Conservation (phyloP, 2,329 filamentous ascomycete species). For the Neofusicoccum laricinum region DNA sequence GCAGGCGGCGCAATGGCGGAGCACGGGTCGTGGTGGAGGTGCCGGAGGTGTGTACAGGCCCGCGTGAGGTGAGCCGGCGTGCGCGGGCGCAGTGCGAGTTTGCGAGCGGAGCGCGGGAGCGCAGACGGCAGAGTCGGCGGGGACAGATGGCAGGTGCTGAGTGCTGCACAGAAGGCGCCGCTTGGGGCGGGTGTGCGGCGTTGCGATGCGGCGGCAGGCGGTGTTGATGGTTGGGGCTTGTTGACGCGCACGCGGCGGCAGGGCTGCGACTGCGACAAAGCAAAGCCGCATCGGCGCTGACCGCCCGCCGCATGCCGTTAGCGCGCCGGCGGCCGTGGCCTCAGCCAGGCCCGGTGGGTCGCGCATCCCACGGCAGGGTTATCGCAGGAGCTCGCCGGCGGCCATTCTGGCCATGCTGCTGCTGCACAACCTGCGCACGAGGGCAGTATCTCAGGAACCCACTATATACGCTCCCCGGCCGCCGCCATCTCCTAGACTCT, state of each 20-base stretch:
- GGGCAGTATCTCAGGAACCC: background rate
- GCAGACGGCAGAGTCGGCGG: background rate
- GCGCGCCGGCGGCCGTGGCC: slow-evolving; percentile 13
- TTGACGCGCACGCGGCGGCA: slow-evolving; percentile 7
- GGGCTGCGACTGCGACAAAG: background rate
- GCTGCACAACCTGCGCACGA: slow-evolving; percentile 5
- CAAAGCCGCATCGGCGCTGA: background rate
- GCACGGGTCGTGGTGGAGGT: background rate
- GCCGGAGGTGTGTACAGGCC: background rate
- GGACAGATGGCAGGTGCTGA: background rate
- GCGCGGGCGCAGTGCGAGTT: background rate
- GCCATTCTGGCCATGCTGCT: slow-evolving; percentile 22
- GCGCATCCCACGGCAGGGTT: slow-evolving; percentile 7
- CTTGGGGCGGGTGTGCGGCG: background rate
- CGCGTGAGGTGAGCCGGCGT: background rate
- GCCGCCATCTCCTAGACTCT: background rate
- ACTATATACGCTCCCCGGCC: background rate
- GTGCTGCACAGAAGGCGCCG: background rate
- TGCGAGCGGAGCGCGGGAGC: background rate
- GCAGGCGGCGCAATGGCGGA: background rate
- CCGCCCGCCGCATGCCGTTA: slow-evolving; percentile 24
- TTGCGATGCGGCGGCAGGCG: background rate
- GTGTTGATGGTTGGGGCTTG: background rate
- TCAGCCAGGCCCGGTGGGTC: slow-evolving; percentile 17
- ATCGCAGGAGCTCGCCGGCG: slow-evolving; percentile 30